A percentile compares a stretch with the other conserved stretches of the same genome.
Conservation (phyloP, 495 filamentous ascomycete genomes). For the Terfezia claveryi region DNA sequence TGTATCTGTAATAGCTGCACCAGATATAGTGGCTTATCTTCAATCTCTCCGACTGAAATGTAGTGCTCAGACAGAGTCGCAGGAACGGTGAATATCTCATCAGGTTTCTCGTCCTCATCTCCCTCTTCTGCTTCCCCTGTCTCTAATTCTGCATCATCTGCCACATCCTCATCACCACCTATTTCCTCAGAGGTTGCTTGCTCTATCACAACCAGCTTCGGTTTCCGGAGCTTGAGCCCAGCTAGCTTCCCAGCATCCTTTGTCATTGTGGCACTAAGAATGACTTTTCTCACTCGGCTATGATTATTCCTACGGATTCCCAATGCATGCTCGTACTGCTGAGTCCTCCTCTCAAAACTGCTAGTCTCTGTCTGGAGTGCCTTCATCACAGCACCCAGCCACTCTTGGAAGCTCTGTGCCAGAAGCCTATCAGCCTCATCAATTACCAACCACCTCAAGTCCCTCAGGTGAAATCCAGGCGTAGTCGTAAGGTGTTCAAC, state of each 20-base stretch:
- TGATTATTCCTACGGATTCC: constrained; percentile 2
- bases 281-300: constrained; percentile 13
- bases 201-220: constrained; percentile 55
- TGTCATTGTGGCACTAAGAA: constrained; percentile 82
- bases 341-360: background rate
- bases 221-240: constrained; percentile 46
- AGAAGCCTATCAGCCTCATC: constrained; percentile 89
- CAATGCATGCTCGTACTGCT: constrained; percentile 5
- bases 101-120: constrained; percentile 2
- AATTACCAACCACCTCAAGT: constrained; percentile 67
- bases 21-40: constrained; percentile 69
- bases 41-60: constrained; percentile 49
- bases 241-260: constrained; percentile 61
- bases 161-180: constrained; percentile 15
- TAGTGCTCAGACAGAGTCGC: constrained; percentile 46
- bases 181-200: constrained; percentile 17
- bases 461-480: constrained; percentile 49
- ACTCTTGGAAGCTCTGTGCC: constrained; percentile 80
- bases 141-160: constrained; percentile 6
- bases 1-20: constrained; percentile 31
- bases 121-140: constrained; percentile 3
- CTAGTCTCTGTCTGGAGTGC: constrained; percentile 24
- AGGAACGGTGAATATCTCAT: constrained; percentile 37
- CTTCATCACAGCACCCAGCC: constrained; percentile 52
- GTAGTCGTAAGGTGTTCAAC: constrained; percentile 79